A percentile compares a stretch with the other conserved stretches of the same genome.
These are phyloP conservation scores for Usnea hakonensis DNA, from an alignment of 495 filamentous ascomycete species.

Conservation along the genomic window DNA sequence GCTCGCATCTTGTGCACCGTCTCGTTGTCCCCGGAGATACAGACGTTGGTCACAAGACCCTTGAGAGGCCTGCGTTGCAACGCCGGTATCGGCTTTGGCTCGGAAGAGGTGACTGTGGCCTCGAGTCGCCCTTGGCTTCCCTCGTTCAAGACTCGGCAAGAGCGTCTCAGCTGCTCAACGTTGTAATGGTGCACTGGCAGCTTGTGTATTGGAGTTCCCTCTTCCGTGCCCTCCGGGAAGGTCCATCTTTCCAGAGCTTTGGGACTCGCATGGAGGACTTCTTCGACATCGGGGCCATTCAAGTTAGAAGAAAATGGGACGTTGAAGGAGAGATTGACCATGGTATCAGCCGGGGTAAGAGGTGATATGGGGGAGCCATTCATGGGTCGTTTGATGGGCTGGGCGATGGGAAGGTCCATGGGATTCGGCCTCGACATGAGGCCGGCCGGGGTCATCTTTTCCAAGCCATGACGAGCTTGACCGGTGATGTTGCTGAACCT, in stretches of 20 bases:
- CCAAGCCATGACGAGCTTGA: conserved; percentile 81
- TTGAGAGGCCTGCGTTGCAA: conserved; percentile 56
- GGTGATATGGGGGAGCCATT: conserved; percentile 58
- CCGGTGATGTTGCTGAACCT: conserved; percentile 82
- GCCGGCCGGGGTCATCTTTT: conserved; percentile 75
- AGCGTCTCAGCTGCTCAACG: conserved; percentile 61
- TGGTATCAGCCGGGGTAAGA: conserved; percentile 55
- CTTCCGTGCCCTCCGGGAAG: conserved; percentile 75
- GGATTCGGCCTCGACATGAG: conserved; percentile 64
- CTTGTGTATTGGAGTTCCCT: conserved; percentile 73
- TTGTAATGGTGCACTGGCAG: conserved; percentile 84
- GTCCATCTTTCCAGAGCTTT: conserved; percentile 83
- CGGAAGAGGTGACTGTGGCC: conserved; percentile 71
- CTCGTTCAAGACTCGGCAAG: conserved; percentile 75
- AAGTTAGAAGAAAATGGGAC: conserved; percentile 89
- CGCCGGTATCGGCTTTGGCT: conserved; percentile 66
- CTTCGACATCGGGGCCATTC: conserved; percentile 80
- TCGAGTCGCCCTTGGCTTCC: conserved; percentile 60
- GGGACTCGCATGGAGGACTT: conserved; percentile 80
- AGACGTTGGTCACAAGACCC: conserved; percentile 80
- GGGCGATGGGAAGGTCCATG: conserved; percentile 61
- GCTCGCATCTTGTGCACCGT: conserved; percentile 77
- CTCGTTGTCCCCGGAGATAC: conserved; percentile 76
- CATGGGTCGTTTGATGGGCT: conserved; percentile 57
- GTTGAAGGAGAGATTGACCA: conserved; percentile 81